phyloP scores from a whole-genome alignment of 2,329 filamentous ascomycete genomes.

The Diaporthe sp. region DNA sequence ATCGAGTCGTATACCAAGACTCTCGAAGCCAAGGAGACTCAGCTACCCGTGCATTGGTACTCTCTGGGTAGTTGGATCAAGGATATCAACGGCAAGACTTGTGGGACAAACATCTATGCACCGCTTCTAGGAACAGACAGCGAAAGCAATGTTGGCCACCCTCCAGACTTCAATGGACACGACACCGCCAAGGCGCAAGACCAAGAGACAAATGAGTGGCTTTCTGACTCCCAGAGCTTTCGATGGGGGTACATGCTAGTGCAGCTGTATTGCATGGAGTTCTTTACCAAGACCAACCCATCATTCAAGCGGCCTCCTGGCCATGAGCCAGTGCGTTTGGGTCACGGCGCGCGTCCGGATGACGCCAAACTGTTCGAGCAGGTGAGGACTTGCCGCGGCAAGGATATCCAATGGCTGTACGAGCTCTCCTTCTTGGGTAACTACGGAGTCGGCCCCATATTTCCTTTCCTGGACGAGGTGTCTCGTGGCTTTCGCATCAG shows the following conservation, averaged over 20 bases:
- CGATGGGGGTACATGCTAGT: constrained; percentile 23
- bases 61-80: constrained; percentile 21
- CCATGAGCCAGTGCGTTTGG: constrained; percentile 2
- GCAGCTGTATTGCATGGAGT: constrained; percentile 26
- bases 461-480: constrained; percentile 7
- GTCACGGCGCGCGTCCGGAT: background rate
- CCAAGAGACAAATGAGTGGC: background rate
- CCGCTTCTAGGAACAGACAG: constrained; percentile 9
- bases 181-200: background rate
- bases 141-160: background rate
- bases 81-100: constrained; percentile 17
- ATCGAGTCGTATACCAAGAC: constrained; percentile 22
- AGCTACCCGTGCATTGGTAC: constrained; percentile 12
- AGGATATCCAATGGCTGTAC: constrained; percentile 24
- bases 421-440: constrained; percentile 23
- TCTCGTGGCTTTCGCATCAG: constrained; percentile 23
- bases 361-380: constrained; percentile 4
- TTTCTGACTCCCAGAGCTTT: background rate
- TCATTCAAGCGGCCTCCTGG: background rate
- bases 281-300: constrained; percentile 11
- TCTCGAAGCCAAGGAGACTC: constrained; percentile 4
- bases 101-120: constrained; percentile 25
- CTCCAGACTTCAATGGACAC: background rate
- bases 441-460: constrained; percentile 11
- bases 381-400: background rate